A percentile compares a stretch with the other conserved stretches of the same genome.
Evolutionary conservation across 352 stramenopile genomes (phyloP).

Genomic region (Phytophthora pisi): DNA sequence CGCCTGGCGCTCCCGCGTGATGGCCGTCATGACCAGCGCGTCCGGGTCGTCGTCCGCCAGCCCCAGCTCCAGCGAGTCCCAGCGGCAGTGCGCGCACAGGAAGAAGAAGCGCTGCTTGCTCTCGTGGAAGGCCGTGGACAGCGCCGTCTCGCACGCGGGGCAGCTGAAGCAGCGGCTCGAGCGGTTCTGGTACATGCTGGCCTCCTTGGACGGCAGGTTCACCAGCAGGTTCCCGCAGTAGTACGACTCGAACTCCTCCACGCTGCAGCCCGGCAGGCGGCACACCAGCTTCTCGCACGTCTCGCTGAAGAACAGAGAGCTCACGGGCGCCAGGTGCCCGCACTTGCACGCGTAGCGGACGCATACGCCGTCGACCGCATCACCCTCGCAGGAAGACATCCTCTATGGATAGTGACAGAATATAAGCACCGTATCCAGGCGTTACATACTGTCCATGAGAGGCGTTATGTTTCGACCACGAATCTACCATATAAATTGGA

Average conservation of each 20-base stretch:
- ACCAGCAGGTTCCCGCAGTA: slow-evolving; percentile 87
- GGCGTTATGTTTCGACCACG: neutral
- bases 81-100: slow-evolving; percentile 83
- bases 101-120: slow-evolving; percentile 72
- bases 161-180: slow-evolving; percentile 87
- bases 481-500: neutral
- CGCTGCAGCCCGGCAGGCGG: slow-evolving; percentile 63
- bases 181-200: slow-evolving; percentile 87
- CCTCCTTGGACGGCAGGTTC: slow-evolving; percentile 89
- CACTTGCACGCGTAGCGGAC: slow-evolving; percentile 82
- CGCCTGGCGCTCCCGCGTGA: slow-evolving; percentile 76
- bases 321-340: slow-evolving; percentile 62
- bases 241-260: slow-evolving; percentile 90
- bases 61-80: slow-evolving; percentile 76
- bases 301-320: slow-evolving; percentile 79
- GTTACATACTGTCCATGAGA: neutral
- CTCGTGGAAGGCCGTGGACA: slow-evolving; percentile 79
- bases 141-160: slow-evolving; percentile 58
- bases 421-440: neutral
- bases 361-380: slow-evolving; percentile 35
- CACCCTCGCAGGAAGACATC: neutral
- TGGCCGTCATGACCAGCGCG: slow-evolving; percentile 79
- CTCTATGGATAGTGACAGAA: neutral
- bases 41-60: slow-evolving; percentile 83
- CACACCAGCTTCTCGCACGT: slow-evolving; percentile 79